These are phyloP conservation scores for Phtheirospermum japonicum DNA, from an alignment of 257 asterid species.

Conservation along the genomic window DNA sequence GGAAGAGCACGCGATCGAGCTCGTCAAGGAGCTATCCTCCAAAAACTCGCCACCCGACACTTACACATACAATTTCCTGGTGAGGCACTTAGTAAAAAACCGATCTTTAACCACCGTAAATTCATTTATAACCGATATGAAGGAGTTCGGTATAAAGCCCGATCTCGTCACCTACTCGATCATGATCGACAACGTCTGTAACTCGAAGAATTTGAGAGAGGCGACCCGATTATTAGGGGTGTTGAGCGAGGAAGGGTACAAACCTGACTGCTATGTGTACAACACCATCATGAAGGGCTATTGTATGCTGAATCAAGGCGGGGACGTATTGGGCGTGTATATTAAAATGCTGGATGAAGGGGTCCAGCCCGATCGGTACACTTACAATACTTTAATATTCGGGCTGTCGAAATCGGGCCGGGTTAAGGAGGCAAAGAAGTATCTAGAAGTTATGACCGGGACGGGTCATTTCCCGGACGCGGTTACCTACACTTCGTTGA, in stretches of 20 bases:
- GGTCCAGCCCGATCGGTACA: constrained; percentile 71
- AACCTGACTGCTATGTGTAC: constrained; percentile 83
- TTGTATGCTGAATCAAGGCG: constrained; percentile 61
- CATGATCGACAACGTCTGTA: constrained; percentile 95
- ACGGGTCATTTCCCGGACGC: constrained; percentile 77
- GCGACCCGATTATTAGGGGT: constrained; percentile 63
- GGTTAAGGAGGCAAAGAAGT: constrained; percentile 78
- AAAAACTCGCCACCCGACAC: constrained; percentile 61
- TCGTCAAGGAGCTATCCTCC: constrained; percentile 61
- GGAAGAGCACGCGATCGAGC: constrained; percentile 73
- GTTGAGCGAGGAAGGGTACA: constrained; percentile 71
- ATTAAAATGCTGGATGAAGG: constrained; percentile 81
- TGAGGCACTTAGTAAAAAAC: constrained; percentile 67
- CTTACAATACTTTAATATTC: constrained; percentile 76
- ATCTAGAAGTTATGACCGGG: constrained; percentile 60
- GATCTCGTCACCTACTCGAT: constrained; percentile 91
- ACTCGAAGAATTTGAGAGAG: constrained; percentile 82
- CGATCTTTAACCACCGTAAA: constrained; percentile 55
- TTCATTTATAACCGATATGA: constrained; percentile 67
- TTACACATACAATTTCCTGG: constrained; percentile 73
- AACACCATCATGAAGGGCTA: constrained; percentile 94
- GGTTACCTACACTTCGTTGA: constrained; percentile 81
- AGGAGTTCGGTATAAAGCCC: constrained; percentile 63
- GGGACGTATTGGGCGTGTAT: constrained; percentile 71
- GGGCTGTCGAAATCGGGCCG: constrained; percentile 83